These are phyloP conservation scores for Sphaerobolus stellatus DNA, from an alignment of 1,284 basidiomycete genomes.

Conservation along the genomic window DNA sequence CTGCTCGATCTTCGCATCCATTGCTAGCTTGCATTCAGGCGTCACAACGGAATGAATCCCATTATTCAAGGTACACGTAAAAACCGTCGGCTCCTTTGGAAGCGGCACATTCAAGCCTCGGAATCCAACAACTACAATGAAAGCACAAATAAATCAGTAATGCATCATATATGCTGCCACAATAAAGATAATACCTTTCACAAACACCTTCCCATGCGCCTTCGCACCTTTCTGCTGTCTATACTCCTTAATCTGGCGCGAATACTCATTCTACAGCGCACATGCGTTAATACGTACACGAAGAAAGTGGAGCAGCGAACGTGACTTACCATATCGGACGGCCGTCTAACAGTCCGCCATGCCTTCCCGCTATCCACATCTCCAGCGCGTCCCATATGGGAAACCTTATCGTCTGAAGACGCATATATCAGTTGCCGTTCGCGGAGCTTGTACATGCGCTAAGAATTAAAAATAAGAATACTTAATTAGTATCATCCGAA, in stretches of 20 bases:
- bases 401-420: slow-evolving; percentile 67
- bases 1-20: slow-evolving; percentile 76
- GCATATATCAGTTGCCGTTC: slow-evolving; percentile 82
- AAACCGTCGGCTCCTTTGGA: slow-evolving; percentile 67
- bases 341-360: slow-evolving; percentile 84
- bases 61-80: slow-evolving; percentile 94
- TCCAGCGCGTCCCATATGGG: slow-evolving; percentile 68
- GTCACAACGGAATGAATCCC: slow-evolving; percentile 96
- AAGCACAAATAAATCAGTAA: background rate
- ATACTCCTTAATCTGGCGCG: slow-evolving; percentile 82
- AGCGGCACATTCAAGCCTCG: slow-evolving; percentile 72
- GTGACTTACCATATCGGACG: slow-evolving; percentile 84
- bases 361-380: slow-evolving; percentile 82
- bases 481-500: slow-evolving; percentile 7
- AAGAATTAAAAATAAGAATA: slow-evolving; percentile 11
- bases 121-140: slow-evolving; percentile 72
- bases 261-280: slow-evolving; percentile 78
- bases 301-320: background rate
- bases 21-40: slow-evolving; percentile 66
- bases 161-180: background rate
- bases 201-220: slow-evolving; percentile 89
- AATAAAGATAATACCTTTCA: slow-evolving; percentile 61
- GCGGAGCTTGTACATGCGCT: slow-evolving; percentile 62
- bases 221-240: slow-evolving; percentile 77
- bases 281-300: slow-evolving; percentile 3